Base-by-base conservation (phyloP, 257 asterid genomes). In the Solanum clarkiae region DNA sequence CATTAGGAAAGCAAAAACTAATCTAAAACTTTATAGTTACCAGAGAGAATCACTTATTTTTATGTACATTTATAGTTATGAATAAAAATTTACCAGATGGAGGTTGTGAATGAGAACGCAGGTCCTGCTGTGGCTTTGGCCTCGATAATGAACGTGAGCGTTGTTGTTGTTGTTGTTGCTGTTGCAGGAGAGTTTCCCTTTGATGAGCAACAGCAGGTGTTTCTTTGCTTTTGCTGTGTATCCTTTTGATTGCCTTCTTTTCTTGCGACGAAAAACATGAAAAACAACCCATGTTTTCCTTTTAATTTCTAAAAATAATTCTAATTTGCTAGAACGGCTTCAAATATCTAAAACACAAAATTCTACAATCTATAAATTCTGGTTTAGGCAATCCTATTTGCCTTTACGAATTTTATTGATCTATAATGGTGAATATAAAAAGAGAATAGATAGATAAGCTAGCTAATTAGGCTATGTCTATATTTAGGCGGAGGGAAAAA, bases 201-300 rank as follows among this genome's bases (percentile, higher is more conserved):
- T 51, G 86, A 81, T 20, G 80, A 55, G 45, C 59, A 62, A 14
- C 70, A 71, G 14, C 20, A 7, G 82, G 7, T 13, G 56, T 45
- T 32, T 65, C 57, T 49, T 49, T 83, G 18, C 55, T 83, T 54
- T 63, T 22, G 56, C 80, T 80, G n/a, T 32, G 16, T 13, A 40
- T 18, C 75, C 70, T 74, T 63, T 75, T 83, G 20, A 82, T 83
- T 10, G 86, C 44, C 80, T 86, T 82, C 86, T 47, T 86, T 63
- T 86, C 84, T 49, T 83, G 79, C 10, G 88, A 83, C 44, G 84
- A 62, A 56, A 86, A 86, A 83, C 88, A 86, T 44, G 86, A 86
- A 74, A 86, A 86, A 74, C 86, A 83, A 74, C 69, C 80, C 88
- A 86, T 84, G 18, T 60, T 74, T 71, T 63, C 65, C 24, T 56